Percentiles rank a stretch among this genome's conserved stretches.
Evolutionary conservation across 768 basidiomycete species (phyloP).

Genomic region (Pleurotus sapidus): DNA sequence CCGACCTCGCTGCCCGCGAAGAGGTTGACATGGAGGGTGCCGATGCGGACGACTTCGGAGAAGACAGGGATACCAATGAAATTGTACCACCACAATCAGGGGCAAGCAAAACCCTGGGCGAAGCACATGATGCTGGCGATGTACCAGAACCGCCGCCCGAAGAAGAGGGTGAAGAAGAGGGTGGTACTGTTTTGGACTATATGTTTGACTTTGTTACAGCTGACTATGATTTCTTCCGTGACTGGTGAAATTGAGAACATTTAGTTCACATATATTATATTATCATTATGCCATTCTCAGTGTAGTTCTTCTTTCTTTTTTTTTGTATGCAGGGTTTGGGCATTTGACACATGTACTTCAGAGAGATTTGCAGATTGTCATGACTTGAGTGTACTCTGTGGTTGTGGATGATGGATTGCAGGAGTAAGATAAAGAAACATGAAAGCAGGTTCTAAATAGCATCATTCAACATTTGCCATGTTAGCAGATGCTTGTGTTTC

Average conservation of each 20-base stretch:
- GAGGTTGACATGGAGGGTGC: constrained; percentile 72
- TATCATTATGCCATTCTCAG: constrained; percentile 1
- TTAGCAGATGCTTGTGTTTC: too few relatives aligned
- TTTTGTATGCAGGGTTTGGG: not conserved
- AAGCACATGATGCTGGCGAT: constrained; percentile 7
- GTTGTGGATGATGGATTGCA: not conserved
- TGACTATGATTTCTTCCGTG: constrained; percentile 70
- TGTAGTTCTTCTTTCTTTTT: not conserved
- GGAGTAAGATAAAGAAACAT: not conserved
- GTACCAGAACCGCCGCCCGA: constrained; percentile 32
- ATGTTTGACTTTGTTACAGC: constrained; percentile 68
- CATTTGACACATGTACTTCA: not conserved
- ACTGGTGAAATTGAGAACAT: constrained; percentile 45
- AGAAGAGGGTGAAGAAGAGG: constrained; percentile 48
- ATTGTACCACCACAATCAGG: not conserved
- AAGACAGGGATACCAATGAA: constrained; percentile 26
- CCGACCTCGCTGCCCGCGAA: constrained; percentile 71
- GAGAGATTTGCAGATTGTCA: not conserved
- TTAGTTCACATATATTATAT: constrained; percentile 8
- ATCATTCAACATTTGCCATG: too few relatives aligned
- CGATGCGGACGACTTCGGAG: constrained; percentile 77
- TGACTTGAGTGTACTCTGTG: not conserved
- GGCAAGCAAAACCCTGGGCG: constrained; percentile 10
- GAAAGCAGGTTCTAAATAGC: too few relatives aligned
- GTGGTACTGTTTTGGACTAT: constrained; percentile 79